Percentiles rank a stretch among this genome's conserved stretches.
Evolutionary conservation across 2,329 filamentous ascomycete species (phyloP).

Genomic region (Microcera coccophila): DNA sequence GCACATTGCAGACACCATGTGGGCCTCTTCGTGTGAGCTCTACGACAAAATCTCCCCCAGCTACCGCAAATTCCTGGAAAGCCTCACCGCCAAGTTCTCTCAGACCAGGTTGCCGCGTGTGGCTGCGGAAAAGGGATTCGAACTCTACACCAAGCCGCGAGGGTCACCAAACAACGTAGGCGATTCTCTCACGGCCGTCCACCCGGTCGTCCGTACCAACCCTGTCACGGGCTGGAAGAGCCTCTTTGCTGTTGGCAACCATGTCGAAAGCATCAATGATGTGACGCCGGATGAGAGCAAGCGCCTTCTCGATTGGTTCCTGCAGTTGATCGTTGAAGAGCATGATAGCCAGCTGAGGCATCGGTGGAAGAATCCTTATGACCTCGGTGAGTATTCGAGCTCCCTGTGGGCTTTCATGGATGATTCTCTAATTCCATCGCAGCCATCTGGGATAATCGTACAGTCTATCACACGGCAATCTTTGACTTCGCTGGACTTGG

Average conservation of each 20-base stretch:
- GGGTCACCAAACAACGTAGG: slow-evolving; percentile 51
- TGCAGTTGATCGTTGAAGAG: slow-evolving; percentile 49
- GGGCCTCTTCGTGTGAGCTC: slow-evolving; percentile 64
- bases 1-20: slow-evolving; percentile 51
- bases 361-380: slow-evolving; percentile 43
- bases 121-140: slow-evolving; percentile 42
- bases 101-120: slow-evolving; percentile 48
- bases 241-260: slow-evolving; percentile 50
- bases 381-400: slow-evolving; percentile 30
- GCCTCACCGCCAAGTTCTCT: slow-evolving; percentile 52
- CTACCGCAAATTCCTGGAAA: slow-evolving; percentile 56
- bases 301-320: slow-evolving; percentile 49
- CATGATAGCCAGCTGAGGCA: slow-evolving; percentile 53
- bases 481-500: slow-evolving; percentile 48
- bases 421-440: slow-evolving; percentile 8
- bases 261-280: slow-evolving; percentile 49
- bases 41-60: slow-evolving; percentile 60
- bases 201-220: slow-evolving; percentile 55
- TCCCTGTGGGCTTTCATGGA: background rate
- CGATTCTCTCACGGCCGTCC: slow-evolving; percentile 44
- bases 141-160: slow-evolving; percentile 42
- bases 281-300: slow-evolving; percentile 46
- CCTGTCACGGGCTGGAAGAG: slow-evolving; percentile 57
- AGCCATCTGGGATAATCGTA: slow-evolving; percentile 58
- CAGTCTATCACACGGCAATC: slow-evolving; percentile 53